Evolutionary conservation across 78 protist genomes (phyloP).

Genomic region (Isochrysis galbana): DNA sequence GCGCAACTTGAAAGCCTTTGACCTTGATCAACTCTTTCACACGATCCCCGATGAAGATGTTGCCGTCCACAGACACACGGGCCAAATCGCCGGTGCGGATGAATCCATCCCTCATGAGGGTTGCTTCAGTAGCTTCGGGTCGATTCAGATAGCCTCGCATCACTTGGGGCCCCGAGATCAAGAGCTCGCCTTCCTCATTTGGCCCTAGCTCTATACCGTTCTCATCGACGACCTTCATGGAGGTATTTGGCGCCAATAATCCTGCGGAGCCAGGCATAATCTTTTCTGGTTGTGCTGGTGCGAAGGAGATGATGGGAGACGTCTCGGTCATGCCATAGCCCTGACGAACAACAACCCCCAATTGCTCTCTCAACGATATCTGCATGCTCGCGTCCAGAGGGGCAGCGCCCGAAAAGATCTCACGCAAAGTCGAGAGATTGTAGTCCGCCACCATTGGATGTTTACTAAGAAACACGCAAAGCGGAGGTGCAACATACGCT

Average conservation of each 20-base stretch:
- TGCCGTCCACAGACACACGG: conserved; percentile 58
- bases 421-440: conserved; percentile 56
- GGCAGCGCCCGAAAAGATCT: conserved; percentile 80
- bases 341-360: neutral
- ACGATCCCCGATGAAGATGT: conserved; percentile 61
- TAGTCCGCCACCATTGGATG: conserved; percentile 68
- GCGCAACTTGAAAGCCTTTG: conserved; percentile 93
- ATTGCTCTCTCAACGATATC: neutral
- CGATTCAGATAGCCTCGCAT: conserved; percentile 77
- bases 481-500: conserved; percentile 83
- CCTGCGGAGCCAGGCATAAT: conserved; percentile 42
- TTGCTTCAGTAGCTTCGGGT: conserved; percentile 65
- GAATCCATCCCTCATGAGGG: conserved; percentile 63
- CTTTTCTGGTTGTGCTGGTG: neutral
- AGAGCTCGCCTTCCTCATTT: conserved; percentile 56
- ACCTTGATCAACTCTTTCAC: conserved; percentile 65
- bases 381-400: conserved; percentile 64
- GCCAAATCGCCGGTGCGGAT: conserved; percentile 68
- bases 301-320: conserved; percentile 55
- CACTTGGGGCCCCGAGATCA: conserved; percentile 75
- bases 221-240: conserved; percentile 19
- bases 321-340: conserved; percentile 83
- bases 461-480: conserved; percentile 78
- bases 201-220: neutral
- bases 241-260: neutral